Conservation (phyloP, 1,284 basidiomycete genomes). For the Flammula alnicola region DNA sequence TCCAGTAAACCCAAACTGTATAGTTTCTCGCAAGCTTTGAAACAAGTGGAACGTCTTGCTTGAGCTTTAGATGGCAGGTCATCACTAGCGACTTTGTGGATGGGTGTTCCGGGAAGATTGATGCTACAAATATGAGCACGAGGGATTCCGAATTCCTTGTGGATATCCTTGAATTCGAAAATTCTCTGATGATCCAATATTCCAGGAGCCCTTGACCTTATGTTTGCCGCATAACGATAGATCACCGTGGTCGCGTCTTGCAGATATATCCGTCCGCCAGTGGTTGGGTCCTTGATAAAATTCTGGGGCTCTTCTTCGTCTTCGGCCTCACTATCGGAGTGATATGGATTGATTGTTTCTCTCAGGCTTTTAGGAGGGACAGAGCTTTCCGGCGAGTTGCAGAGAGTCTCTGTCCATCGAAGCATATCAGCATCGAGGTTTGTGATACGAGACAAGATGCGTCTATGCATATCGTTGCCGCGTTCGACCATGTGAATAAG, state of each 20-base stretch:
- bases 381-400: conserved; percentile 41
- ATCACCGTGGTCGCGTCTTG: conserved; percentile 59
- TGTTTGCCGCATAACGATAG: conserved; percentile 50
- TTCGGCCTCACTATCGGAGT: conserved; percentile 54
- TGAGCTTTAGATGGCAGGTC: conserved; percentile 48
- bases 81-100: conserved; percentile 49
- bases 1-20: conserved; percentile 54
- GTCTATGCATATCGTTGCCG: conserved; percentile 57
- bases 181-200: conserved; percentile 35
- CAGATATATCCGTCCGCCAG: conserved; percentile 57
- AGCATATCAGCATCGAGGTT: conserved; percentile 39
- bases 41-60: conserved; percentile 64
- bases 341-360: conserved; percentile 46
- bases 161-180: conserved; percentile 46
- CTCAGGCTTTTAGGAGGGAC: conserved; percentile 50
- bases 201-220: conserved; percentile 19
- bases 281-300: conserved; percentile 59
- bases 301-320: conserved; percentile 27
- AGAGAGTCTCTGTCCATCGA: conserved; percentile 52
- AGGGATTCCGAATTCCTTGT: conserved; percentile 25
- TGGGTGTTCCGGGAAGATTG: conserved; percentile 46
- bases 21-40: conserved; percentile 55
- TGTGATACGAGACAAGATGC: conserved; percentile 44
- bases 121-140: conserved; percentile 52
- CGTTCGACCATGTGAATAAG: conserved; percentile 68